Conservation (phyloP, 1,284 basidiomycete genomes). For the Apiotrichum gracile region DNA sequence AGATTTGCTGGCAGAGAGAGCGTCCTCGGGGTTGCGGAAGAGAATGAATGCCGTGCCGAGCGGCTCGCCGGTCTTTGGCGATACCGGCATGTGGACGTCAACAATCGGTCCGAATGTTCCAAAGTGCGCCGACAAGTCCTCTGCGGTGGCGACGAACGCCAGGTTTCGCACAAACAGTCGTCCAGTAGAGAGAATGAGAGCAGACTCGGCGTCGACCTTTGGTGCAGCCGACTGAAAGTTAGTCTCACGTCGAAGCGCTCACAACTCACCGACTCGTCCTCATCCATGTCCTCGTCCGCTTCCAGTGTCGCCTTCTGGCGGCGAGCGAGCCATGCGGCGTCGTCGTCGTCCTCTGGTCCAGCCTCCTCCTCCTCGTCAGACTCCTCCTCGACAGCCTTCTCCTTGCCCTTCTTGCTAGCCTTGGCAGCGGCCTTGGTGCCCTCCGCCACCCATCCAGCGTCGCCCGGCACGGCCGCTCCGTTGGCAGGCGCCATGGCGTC, state of each 20-base stretch:
- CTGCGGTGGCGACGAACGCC: conserved; percentile 71
- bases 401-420: conserved; percentile 58
- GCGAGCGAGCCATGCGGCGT: conserved; percentile 59
- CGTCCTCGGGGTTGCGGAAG: conserved; percentile 61
- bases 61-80: conserved; percentile 68
- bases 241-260: not conserved
- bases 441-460: conserved; percentile 30
- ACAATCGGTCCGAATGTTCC: conserved; percentile 63
- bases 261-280: conserved; percentile 16
- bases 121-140: conserved; percentile 67
- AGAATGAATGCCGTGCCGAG: conserved; percentile 67
- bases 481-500: conserved; percentile 46
- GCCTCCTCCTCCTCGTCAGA: conserved; percentile 40
- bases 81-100: conserved; percentile 77
- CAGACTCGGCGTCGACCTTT: conserved; percentile 47
- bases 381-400: conserved; percentile 24
- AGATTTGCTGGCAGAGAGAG: conserved; percentile 66
- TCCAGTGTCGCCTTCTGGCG: conserved; percentile 47
- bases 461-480: conserved; percentile 24
- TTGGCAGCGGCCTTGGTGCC: conserved; percentile 26
- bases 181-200: conserved; percentile 66
- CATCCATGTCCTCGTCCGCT: conserved; percentile 49
- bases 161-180: conserved; percentile 89
- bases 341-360: conserved; percentile 67
- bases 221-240: conserved; percentile 1